These are phyloP conservation scores for Monilinia fructicola DNA, from an alignment of 2,329 filamentous ascomycete species.

Conservation along the genomic window DNA sequence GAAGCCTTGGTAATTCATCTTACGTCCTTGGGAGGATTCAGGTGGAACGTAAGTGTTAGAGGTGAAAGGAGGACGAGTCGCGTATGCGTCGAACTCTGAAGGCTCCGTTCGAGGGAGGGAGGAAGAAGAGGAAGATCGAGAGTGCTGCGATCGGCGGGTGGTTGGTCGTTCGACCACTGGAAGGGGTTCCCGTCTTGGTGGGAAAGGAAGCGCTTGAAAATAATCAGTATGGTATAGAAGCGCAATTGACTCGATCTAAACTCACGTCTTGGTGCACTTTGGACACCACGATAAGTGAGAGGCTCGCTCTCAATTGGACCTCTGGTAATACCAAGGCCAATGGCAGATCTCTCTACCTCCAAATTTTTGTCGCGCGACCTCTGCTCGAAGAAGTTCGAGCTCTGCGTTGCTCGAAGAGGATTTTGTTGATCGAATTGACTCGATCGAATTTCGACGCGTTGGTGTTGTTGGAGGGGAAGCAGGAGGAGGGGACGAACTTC, in stretches of 20 bases:
- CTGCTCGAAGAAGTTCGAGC: constrained; percentile 8
- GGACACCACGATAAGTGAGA: constrained; percentile 14
- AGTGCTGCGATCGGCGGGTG: constrained; percentile 7
- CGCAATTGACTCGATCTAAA: constrained; percentile 11
- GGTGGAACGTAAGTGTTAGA: background rate
- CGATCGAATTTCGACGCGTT: constrained; percentile 3
- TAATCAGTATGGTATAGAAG: constrained; percentile 1
- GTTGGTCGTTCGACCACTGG: constrained; percentile 6
- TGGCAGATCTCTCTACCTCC: background rate
- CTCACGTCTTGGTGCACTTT: constrained; percentile 11
- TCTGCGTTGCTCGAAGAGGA: constrained; percentile 11
- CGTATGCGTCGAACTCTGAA: background rate
- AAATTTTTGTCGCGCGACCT: background rate
- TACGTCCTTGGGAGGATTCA: background rate
- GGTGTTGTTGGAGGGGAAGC: background rate
- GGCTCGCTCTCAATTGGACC: constrained; percentile 2
- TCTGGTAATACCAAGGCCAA: constrained; percentile 7
- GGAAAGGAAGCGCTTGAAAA: constrained; percentile 1
- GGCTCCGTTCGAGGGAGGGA: background rate
- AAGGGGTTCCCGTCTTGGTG: constrained; percentile 1
- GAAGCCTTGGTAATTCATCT: constrained; percentile 23
- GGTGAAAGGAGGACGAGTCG: background rate
- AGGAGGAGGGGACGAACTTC: constrained; percentile 4
- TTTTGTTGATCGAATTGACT: constrained; percentile 1
- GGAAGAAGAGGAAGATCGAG: constrained; percentile 5